Evolutionary conservation across 345 rosid genomes (phyloP).

Genomic region (Brassica napus): Da-Ae NC_063446.1:17972501-17973000

Average conservation of each 20-base stretch:
- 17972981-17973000: constrained; percentile 54
- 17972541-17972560: constrained; percentile 88
- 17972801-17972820: constrained; percentile 52
- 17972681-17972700: constrained; percentile 50
- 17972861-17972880: constrained; percentile 41
- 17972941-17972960: constrained; percentile 56
- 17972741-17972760: constrained; percentile 89
- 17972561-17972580: constrained; percentile 88
- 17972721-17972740: constrained; percentile 92
- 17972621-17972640: neutral
- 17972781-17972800: constrained; percentile 57
- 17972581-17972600: constrained; percentile 79
- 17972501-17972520: constrained; percentile 64
- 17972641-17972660: constrained; percentile 6
- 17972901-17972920: neutral
- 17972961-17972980: constrained; percentile 81
- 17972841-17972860: constrained; percentile 69
- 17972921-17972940: neutral
- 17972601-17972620: neutral
- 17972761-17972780: constrained; percentile 87
- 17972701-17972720: constrained; percentile 86
- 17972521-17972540: constrained; percentile 90
- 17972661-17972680: neutral
- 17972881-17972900: constrained; percentile 30
- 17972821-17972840: constrained; percentile 52